Evolutionary conservation across 192 early-diverging fungal genomes (phyloP).

Genomic region (Rhizophagus prolifer): DNA sequence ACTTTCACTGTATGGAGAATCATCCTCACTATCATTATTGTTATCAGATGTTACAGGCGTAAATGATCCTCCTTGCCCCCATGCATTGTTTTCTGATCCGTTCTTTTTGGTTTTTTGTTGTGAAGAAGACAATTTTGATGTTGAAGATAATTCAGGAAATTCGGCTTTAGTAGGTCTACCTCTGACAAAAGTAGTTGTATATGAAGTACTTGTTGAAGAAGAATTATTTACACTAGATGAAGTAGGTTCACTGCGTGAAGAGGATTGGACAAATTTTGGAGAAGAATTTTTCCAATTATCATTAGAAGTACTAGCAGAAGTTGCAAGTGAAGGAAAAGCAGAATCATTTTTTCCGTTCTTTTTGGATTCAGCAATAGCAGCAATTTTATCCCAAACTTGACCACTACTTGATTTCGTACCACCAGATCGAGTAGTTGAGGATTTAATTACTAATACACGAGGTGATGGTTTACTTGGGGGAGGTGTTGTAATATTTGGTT

Average conservation of each 20-base stretch:
- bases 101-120: background rate
- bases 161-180: background rate
- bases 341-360: conserved; percentile 24
- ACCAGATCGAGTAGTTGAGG: conserved; percentile 53
- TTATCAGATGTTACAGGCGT: background rate
- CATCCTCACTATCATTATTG: background rate
- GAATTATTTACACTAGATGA: background rate
- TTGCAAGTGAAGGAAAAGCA: background rate
- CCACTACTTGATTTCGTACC: conserved; percentile 37
- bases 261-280: background rate
- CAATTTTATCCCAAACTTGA: conserved; percentile 52
- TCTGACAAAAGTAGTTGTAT: background rate
- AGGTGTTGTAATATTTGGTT: conserved; percentile 36
- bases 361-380: conserved; percentile 37
- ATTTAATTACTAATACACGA: conserved; percentile 74
- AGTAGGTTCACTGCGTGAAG: background rate
- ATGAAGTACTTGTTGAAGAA: too few relatives aligned
- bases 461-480: conserved; percentile 44
- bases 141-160: background rate
- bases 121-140: background rate
- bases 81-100: background rate
- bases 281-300: background rate
- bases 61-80: background rate
- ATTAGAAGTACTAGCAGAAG: background rate
- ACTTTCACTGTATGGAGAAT: background rate